These are phyloP conservation scores for Globisporangium middletonii DNA, from an alignment of 352 stramenopile genomes.

Conservation along the genomic window DNA sequence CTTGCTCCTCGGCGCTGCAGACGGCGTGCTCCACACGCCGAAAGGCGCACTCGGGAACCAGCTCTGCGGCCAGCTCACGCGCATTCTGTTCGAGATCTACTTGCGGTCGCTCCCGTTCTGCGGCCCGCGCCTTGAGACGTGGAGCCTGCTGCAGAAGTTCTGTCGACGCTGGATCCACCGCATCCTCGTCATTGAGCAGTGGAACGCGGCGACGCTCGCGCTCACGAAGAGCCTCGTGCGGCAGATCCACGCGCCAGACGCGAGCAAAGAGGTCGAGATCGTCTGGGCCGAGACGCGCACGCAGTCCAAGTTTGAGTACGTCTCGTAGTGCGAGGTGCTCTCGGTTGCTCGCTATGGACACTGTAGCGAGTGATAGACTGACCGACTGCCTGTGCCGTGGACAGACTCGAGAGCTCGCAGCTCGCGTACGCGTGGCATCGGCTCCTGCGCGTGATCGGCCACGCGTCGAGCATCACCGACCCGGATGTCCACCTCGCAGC, in stretches of 20 bases:
- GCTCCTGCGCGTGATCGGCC: constrained; percentile 73
- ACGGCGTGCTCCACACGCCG: constrained; percentile 71
- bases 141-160: constrained; percentile 82
- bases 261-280: constrained; percentile 65
- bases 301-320: constrained; percentile 63
- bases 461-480: constrained; percentile 75
- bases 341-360: background rate
- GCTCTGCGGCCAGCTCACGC: constrained; percentile 67
- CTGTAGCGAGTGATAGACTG: background rate
- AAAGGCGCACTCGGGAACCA: constrained; percentile 69
- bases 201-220: constrained; percentile 70
- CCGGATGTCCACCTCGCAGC: constrained; percentile 79
- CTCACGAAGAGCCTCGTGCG: constrained; percentile 72
- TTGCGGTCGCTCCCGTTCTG: constrained; percentile 64
- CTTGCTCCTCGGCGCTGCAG: constrained; percentile 63
- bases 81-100: constrained; percentile 77
- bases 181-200: constrained; percentile 84
- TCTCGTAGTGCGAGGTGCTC: background rate
- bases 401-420: constrained; percentile 54
- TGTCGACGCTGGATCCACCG: constrained; percentile 83
- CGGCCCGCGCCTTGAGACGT: constrained; percentile 65
- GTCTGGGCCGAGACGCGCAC: constrained; percentile 59
- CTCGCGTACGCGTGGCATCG: constrained; percentile 84
- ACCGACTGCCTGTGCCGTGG: background rate
- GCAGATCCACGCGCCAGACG: constrained; percentile 48